Evolutionary conservation across 148 eudicot genomes (phyloP).

Genomic region (Chenopodium suecicum): DNA sequence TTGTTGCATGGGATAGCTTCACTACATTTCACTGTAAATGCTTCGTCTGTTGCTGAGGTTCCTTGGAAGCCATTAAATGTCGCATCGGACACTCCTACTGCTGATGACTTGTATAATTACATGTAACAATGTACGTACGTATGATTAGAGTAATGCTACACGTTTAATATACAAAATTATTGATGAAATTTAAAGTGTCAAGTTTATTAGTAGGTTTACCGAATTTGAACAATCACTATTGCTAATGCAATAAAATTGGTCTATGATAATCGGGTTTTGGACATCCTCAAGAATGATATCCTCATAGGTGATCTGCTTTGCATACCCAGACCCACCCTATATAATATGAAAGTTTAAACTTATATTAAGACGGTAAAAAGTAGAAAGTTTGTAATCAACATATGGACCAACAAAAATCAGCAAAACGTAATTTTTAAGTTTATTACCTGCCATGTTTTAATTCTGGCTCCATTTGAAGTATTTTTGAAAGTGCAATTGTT

Average conservation of each 20-base stretch:
- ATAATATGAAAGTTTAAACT: not conserved
- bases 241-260: slow-evolving; percentile 40
- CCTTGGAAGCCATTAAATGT: slow-evolving; percentile 16
- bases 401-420: too few relatives aligned
- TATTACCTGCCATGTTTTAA: slow-evolving; percentile 69
- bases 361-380: not conserved
- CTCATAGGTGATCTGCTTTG: slow-evolving; percentile 40
- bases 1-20: not conserved
- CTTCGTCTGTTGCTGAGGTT: slow-evolving; percentile 12
- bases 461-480: slow-evolving; percentile 44
- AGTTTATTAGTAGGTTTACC: not conserved
- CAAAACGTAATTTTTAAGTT: not conserved
- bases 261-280: slow-evolving; percentile 45
- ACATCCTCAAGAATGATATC: slow-evolving; percentile 32
- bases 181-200: not conserved
- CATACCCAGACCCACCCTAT: slow-evolving; percentile 56
- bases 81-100: slow-evolving; percentile 8
- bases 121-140: too few relatives aligned
- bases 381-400: too few relatives aligned
- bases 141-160: too few relatives aligned
- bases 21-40: slow-evolving; percentile 24
- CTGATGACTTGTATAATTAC: not conserved
- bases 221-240: not conserved
- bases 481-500: slow-evolving; percentile 33
- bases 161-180: too few relatives aligned